Base-by-base conservation (phyloP, 2,329 filamentous ascomycete species). In the Ascochyta rabiei region DNA sequence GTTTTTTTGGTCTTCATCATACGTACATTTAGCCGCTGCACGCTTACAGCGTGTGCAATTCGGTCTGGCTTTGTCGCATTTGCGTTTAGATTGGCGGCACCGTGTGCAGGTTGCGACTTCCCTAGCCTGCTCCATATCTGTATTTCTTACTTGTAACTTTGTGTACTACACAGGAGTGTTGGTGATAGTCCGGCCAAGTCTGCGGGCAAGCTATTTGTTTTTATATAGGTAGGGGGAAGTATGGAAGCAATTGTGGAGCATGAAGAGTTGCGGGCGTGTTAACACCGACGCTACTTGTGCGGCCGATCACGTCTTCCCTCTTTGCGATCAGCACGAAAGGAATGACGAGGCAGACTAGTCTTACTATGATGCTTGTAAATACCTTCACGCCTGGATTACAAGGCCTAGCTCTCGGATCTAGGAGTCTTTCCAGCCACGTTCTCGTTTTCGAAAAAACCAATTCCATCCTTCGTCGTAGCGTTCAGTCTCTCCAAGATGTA, bases 401-500 rank as follows among this genome's bases (percentile, higher is more conserved):
- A 34, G n/a, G 13, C 31, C n/a, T 34, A 34, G 7, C 16, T 8
- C n/a, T 16, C 15, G 15, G 7, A 34, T 16, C 3, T 6, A 34
- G 15, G 31, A 3, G 6, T 34, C 8, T 16, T 5, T 9, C n/a
- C 19, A 5, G 10, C 10, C 15, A 28, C 13, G 12, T 55, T 26
- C 10, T 50, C 53, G 41, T 69, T 69, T 6, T 53, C 64, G 47
- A 57, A 64, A 18, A 68, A 71, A 1, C 70, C 70, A 28, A 56
- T 56, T 1, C 70, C 71, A 57, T 69, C 69, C 31, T 68, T 69
- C 18, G 66, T 73, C 15, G 68, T 72, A 19, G 61, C 66, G 47
- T 72, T 72, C 34, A 75, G 45, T 21, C 76, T 62, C 55, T 77
- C 74, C 10, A 77, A 52, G 26, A 78, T 69, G 57, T 77, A 77